A percentile compares a stretch with the other conserved stretches of the same genome.
Evolutionary conservation across 1,284 basidiomycete genomes (phyloP).

Genomic region (Apiotrichum brassicae): DNA sequence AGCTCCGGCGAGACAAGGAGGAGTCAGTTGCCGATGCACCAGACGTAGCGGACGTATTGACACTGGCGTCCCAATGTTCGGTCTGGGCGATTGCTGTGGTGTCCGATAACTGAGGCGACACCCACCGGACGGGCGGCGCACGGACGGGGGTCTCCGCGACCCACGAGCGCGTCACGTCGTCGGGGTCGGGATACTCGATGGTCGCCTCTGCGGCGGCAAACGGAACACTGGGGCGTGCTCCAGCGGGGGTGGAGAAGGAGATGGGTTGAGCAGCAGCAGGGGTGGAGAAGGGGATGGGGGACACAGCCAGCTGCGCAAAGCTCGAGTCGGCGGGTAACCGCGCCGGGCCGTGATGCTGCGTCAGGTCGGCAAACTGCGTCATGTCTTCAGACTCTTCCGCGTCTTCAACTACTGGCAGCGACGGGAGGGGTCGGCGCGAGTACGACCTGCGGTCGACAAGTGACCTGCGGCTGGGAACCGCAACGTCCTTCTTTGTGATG

Average conservation of each 20-base stretch:
- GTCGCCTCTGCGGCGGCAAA: neutral
- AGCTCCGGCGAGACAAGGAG: constrained; percentile 28
- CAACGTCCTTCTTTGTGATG: too few relatives aligned
- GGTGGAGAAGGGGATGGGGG: neutral
- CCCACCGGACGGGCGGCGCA: neutral
- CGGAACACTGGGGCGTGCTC: neutral
- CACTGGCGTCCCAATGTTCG: constrained; percentile 6
- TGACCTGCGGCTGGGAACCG: too few relatives aligned
- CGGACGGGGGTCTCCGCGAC: neutral
- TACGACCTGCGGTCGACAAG: too few relatives aligned
- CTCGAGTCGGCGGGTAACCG: neutral
- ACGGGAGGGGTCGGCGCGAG: too few relatives aligned
- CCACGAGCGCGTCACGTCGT: neutral
- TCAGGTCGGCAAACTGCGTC: neutral
- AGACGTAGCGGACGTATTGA: too few relatives aligned
- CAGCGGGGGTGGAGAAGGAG: neutral
- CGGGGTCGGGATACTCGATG: neutral
- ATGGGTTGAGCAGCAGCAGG: neutral
- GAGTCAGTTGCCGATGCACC: constrained; percentile 3
- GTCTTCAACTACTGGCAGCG: too few relatives aligned
- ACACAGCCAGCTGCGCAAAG: neutral
- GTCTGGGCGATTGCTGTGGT: neutral
- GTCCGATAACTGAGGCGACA: neutral
- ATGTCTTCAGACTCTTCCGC: too few relatives aligned
- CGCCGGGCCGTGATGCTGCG: neutral